phyloP scores from a whole-genome alignment of 2,329 filamentous ascomycete genomes.

The Periconia macrospinosa region DNA sequence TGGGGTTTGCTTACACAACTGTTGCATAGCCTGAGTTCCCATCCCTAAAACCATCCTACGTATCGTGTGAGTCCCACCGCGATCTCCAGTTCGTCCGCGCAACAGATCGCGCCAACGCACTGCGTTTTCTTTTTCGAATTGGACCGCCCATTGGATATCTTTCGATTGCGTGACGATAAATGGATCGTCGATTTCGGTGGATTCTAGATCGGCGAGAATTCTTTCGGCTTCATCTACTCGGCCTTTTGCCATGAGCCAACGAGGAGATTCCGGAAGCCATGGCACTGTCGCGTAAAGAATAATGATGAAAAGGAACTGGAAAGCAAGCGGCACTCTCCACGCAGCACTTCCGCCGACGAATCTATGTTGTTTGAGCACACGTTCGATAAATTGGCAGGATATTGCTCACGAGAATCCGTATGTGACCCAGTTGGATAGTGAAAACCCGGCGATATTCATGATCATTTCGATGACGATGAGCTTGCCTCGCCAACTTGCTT shows the following conservation, averaged over 20 bases:
- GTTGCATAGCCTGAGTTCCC: constrained; percentile 58
- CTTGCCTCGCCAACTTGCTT: constrained; percentile 45
- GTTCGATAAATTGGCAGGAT: neutral
- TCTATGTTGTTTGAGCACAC: constrained; percentile 6
- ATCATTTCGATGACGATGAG: constrained; percentile 54
- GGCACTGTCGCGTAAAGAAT: constrained; percentile 50
- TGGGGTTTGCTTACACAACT: constrained; percentile 41
- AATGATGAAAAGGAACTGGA: constrained; percentile 55
- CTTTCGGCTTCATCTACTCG: constrained; percentile 50
- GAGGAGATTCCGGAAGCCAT: constrained; percentile 51
- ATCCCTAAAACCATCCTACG: constrained; percentile 56
- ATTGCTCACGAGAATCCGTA: constrained; percentile 53
- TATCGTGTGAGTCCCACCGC: constrained; percentile 53
- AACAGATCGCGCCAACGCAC: constrained; percentile 55
- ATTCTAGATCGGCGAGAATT: constrained; percentile 55
- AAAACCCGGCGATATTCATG: constrained; percentile 55
- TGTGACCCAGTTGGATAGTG: constrained; percentile 56
- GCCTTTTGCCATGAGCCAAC: constrained; percentile 52
- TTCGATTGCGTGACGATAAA: constrained; percentile 45
- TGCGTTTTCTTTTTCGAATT: constrained; percentile 54
- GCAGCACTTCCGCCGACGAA: constrained; percentile 19
- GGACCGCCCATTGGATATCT: constrained; percentile 53
- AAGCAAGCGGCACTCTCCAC: constrained; percentile 42
- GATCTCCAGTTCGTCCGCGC: constrained; percentile 47
- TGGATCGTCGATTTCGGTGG: constrained; percentile 48